Evolutionary conservation across 108 stramenopile genomes (phyloP), one percentile per base, ranked within the genome.

Genomic region (Skeletonema costatum): DNA sequence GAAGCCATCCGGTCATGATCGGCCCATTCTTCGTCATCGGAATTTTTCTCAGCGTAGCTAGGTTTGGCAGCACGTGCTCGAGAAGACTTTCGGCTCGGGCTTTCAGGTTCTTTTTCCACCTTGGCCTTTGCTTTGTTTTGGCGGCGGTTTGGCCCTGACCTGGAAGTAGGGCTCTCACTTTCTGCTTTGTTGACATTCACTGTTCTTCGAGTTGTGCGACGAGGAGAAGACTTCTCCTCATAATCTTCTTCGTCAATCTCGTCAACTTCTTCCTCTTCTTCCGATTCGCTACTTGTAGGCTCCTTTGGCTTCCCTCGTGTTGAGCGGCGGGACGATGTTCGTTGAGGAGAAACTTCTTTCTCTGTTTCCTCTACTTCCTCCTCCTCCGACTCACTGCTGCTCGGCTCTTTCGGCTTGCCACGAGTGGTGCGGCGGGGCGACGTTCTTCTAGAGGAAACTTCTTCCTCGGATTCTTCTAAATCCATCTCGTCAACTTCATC

Each of bases 61-160:
- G 82, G 64, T 21, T 83, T 72, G 58, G 62, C 7, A 19, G 11
- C 63, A 13, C 70, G 25, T 58, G 72, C 64, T 42, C 51, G 71
- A 50, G 75, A 73, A 14, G 70, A 31, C 19, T 44, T 65, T 42
- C 42, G 41, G n/a, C 64, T 14, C 38, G 32, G 32, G 46, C 61
- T 75, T n/a, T 41, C 66, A 19, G 35, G 32, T 32, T 50, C 51
- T n/a, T 32, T 32, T 32, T 17, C 21, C 29, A 36, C n/a, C 31
- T 48, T 56, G 0, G 25, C 25, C n/a, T 19, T n/a, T 16, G 53
- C 53, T 29, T 56, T 21, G 53, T 25, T 56, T 25, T 56, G 53
- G 53, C 53, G 21, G 53, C 53, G 53, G 19, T 21, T 56, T 21
- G 19, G 6, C 53, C 21, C 25, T 25, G 53, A 21, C 25, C 53